Evolutionary conservation across 2,329 filamentous ascomycete species (phyloP).

Genomic region (Aspergillus ochraceus): DNA sequence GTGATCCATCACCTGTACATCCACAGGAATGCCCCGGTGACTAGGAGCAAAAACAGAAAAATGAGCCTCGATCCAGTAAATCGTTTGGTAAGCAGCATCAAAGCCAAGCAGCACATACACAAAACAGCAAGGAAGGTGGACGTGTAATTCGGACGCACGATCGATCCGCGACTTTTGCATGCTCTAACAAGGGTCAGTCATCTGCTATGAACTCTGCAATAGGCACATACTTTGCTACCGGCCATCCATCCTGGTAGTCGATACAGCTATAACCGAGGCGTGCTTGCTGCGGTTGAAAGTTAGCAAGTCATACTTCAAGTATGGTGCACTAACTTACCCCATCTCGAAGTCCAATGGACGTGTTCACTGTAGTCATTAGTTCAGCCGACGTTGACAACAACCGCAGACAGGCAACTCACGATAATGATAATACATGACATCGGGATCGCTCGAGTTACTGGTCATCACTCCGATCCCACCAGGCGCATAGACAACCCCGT

Average conservation of each 20-base stretch:
- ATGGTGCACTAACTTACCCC: constrained; percentile 18
- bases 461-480: constrained; percentile 37
- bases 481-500: constrained; percentile 40
- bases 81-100: not conserved
- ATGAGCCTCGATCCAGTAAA: constrained; percentile 5
- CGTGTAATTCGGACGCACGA: not conserved
- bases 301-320: not conserved
- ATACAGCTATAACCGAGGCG: constrained; percentile 40
- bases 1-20: constrained; percentile 1
- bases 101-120: constrained; percentile 19
- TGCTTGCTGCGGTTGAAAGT: constrained; percentile 27
- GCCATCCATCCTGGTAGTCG: constrained; percentile 41
- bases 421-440: constrained; percentile 44
- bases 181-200: not conserved
- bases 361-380: constrained; percentile 28
- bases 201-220: not conserved
- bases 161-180: constrained; percentile 6
- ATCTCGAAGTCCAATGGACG: constrained; percentile 29
- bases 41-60: constrained; percentile 5
- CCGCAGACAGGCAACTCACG: constrained; percentile 20
- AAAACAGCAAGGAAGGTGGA: constrained; percentile 9
- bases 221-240: constrained; percentile 22
- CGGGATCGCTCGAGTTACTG: constrained; percentile 23
- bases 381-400: not conserved
- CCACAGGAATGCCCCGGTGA: constrained; percentile 11